phyloP scores from a whole-genome alignment of 176 grass and related monocot species.

The Avena insularis region DNA sequence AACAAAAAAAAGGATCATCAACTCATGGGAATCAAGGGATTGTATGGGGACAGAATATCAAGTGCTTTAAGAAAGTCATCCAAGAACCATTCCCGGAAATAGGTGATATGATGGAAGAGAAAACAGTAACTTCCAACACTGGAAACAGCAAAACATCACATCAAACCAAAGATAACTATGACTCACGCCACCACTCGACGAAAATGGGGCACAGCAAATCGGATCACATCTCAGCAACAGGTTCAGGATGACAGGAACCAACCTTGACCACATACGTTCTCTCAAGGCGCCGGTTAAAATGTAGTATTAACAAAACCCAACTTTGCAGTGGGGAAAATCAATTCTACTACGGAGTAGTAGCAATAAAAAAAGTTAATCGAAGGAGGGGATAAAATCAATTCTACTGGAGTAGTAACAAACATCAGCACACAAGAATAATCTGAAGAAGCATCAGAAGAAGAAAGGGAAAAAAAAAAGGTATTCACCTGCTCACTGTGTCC shows the following conservation, averaged over 20 bases:
- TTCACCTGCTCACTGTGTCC: constrained; percentile 84
- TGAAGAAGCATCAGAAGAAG: not conserved
- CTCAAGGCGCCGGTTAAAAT: not conserved
- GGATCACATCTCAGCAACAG: constrained; percentile 6
- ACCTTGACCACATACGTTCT: constrained; percentile 5
- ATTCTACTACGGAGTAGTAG: not conserved
- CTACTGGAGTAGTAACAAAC: not conserved
- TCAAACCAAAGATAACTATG: constrained; percentile 31
- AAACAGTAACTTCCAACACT: not conserved
- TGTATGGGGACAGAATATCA: constrained; percentile 5
- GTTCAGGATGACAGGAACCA: constrained; percentile 9
- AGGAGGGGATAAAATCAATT: not conserved
- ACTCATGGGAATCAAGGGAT: not conserved
- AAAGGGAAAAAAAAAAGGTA: not conserved
- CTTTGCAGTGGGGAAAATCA: not conserved
- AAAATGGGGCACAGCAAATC: constrained; percentile 41
- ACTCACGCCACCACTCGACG: constrained; percentile 34
- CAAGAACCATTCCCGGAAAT: constrained; percentile 36
- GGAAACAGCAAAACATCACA: constrained; percentile 24
- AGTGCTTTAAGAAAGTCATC: constrained; percentile 30
- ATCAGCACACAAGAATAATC: not conserved
- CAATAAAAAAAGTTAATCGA: no score
- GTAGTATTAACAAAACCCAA: no score
- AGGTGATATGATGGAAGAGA: not conserved
- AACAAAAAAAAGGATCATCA: not conserved